Evolutionary conservation across 192 early-diverging fungal species (phyloP).

Genomic region (Linnemannia hyalina): DNA sequence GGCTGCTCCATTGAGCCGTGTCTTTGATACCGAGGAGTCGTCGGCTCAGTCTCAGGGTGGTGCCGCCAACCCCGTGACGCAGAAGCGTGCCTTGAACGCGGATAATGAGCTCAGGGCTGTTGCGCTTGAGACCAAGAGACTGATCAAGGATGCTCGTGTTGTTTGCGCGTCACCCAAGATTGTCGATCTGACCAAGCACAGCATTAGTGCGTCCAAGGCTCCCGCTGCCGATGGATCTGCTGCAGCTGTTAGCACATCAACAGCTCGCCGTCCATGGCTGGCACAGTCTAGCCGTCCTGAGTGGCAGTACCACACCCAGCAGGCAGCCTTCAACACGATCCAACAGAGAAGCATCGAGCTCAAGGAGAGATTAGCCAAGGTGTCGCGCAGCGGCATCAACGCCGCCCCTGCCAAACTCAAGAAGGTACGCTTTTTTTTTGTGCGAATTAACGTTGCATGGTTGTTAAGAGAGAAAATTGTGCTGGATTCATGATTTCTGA

Average conservation of each 20-base stretch:
- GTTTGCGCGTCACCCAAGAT: slow-evolving; percentile 67
- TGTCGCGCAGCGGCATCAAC: slow-evolving; percentile 16
- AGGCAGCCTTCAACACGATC: slow-evolving; percentile 65
- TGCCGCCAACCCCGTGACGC: neutral
- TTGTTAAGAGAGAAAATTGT: too few species aligned
- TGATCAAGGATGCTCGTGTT: slow-evolving; percentile 58
- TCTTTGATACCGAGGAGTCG: slow-evolving; percentile 15
- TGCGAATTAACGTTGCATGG: neutral
- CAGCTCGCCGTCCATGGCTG: slow-evolving; percentile 58
- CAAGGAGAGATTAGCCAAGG: slow-evolving; percentile 51
- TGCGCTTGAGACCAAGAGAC: slow-evolving; percentile 61
- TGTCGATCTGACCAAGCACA: slow-evolving; percentile 57
- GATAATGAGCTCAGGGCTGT: slow-evolving; percentile 56
- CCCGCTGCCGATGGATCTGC: slow-evolving; percentile 2
- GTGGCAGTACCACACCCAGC: slow-evolving; percentile 70
- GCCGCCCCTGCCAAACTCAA: slow-evolving; percentile 35
- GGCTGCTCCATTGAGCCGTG: slow-evolving; percentile 26
- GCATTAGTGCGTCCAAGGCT: slow-evolving; percentile 12
- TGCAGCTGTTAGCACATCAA: slow-evolving; percentile 2
- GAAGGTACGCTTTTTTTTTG: slow-evolving; percentile 27
- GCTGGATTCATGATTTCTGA: neutral
- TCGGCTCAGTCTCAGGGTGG: neutral
- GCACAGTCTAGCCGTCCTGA: slow-evolving; percentile 59
- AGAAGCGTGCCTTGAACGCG: slow-evolving; percentile 13
- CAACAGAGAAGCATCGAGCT: slow-evolving; percentile 67